Percentiles rank a stretch among this genome's conserved stretches.
Conservation (phyloP, 208 protist species). For the Trypanosoma vivax region DNA sequence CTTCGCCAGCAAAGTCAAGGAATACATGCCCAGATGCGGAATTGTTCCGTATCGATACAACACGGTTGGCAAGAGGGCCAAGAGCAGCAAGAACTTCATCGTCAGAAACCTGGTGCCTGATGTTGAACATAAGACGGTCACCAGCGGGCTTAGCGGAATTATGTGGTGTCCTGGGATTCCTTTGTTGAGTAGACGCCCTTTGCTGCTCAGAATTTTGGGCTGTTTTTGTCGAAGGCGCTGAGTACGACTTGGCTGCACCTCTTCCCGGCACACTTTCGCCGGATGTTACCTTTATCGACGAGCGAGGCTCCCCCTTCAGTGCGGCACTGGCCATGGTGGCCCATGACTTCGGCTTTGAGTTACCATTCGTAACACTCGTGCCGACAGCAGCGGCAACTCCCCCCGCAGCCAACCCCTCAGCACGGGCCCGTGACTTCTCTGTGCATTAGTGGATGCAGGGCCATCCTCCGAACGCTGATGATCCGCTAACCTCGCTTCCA, state of each 20-base stretch:
- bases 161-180: slow-evolving; percentile 29
- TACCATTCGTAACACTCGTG: slow-evolving; percentile 6
- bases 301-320: slow-evolving; percentile 22
- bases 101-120: slow-evolving; percentile 55
- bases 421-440: not conserved
- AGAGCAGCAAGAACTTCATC: slow-evolving; percentile 72
- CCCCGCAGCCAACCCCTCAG: no score
- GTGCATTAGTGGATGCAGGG: not conserved
- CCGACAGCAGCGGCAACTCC: slow-evolving; percentile 3
- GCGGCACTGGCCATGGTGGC: slow-evolving; percentile 40
- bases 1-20: slow-evolving; percentile 75
- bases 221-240: slow-evolving; percentile 20
- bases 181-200: slow-evolving; percentile 24
- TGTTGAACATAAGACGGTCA: slow-evolving; percentile 85
- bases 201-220: slow-evolving; percentile 11
- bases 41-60: slow-evolving; percentile 84
- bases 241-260: slow-evolving; percentile 11
- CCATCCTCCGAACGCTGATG: not conserved
- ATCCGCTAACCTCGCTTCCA: slow-evolving; percentile 26
- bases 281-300: slow-evolving; percentile 27
- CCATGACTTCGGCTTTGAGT: slow-evolving; percentile 58
- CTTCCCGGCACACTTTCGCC: slow-evolving; percentile 23
- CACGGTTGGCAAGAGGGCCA: slow-evolving; percentile 33
- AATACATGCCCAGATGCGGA: slow-evolving; percentile 71
- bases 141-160: slow-evolving; percentile 29